Evolutionary conservation across 1,284 basidiomycete species (phyloP), one percentile per base, ranked within the genome.

Genomic region (Singerocomus inundabilis): DNA sequence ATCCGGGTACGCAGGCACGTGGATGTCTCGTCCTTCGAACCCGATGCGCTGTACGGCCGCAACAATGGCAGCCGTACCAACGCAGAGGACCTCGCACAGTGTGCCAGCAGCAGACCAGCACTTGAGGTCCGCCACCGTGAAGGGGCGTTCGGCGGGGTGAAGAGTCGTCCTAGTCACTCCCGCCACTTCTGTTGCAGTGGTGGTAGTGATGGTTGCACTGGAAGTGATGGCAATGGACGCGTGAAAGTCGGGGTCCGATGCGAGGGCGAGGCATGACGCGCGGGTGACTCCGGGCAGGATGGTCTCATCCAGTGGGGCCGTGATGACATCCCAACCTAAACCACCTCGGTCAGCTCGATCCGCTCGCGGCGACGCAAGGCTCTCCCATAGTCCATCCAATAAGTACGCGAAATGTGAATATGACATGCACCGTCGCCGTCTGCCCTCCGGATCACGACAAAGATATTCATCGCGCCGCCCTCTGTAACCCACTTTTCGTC

Each of bases 251-350:
- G 54, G 47, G 29, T 69, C 77, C 4, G 74, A 67, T 21, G 79
- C 72, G 36, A 94, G 81, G 4, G 67, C 64, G 32, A 94, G 73
- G 42, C 84, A 80, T 4, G 87, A 90, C 38, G 79, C 80, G 16
- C 92, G 81, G 1, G 91, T 93, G 4, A 93, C 77, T 5, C 85
- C 85, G 0, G 85, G 85, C 0, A 88, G 74, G 57, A 88, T 86
- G 15, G 80, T 85, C 21, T 84, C 90, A 60, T 90, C 85, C 49
- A 93, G 72, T 1, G 85, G 80, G 0, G 91, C 88, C 0, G 91
- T 93, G 44, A 86, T 61, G 36, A 90, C 65, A 53, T 89, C 84
- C 44, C 83, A 54, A 24, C 75, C 86, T 46, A 16, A 7, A 2
- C n/a, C n/a, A n/a, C n/a, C n/a, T n/a, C n/a, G n/a, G n/a, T n/a